Percentiles rank a stretch among this genome's conserved stretches.
phyloP scores from a whole-genome alignment of 257 asterid species.

The Pogostemon cablin region DNA sequence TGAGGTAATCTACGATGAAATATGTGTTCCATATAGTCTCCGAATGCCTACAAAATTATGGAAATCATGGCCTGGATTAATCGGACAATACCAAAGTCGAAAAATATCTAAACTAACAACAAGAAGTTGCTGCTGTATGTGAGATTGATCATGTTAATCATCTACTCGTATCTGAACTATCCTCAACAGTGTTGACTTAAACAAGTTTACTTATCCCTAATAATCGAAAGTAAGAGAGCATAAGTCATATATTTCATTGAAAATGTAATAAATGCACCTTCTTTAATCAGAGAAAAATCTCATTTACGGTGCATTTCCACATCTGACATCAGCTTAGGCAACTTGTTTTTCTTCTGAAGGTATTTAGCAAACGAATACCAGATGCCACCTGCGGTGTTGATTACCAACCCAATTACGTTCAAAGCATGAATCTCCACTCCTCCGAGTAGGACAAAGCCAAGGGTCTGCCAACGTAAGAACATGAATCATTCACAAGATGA shows the following conservation, averaged over 20 bases:
- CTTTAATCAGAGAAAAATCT: slow-evolving; percentile 24
- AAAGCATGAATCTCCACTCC: slow-evolving; percentile 88
- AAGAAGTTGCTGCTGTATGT: neutral
- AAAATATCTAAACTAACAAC: neutral
- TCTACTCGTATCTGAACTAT: too few species aligned
- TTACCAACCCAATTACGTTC: slow-evolving; percentile 77
- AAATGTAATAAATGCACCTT: slow-evolving; percentile 1
- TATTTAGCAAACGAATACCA: slow-evolving; percentile 90
- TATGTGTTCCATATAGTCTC: neutral
- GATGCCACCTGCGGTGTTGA: slow-evolving; percentile 90
- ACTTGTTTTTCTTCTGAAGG: slow-evolving; percentile 65
- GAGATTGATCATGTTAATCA: neutral
- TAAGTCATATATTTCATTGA: neutral
- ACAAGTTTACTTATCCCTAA: too few species aligned
- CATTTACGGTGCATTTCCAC: slow-evolving; percentile 56
- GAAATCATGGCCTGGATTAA: neutral
- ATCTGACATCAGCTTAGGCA: slow-evolving; percentile 62
- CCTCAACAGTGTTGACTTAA: too few species aligned
- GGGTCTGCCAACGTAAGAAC: slow-evolving; percentile 48
- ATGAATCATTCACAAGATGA: slow-evolving; percentile 11
- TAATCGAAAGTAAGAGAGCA: too few species aligned
- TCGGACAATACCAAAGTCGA: neutral
- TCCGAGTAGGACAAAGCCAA: slow-evolving; percentile 83
- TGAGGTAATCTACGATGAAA: neutral
- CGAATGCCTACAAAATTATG: neutral